These are phyloP conservation scores for Plasmodium inui DNA, from an alignment of 169 alveolate species.

Conservation along the genomic window DNA sequence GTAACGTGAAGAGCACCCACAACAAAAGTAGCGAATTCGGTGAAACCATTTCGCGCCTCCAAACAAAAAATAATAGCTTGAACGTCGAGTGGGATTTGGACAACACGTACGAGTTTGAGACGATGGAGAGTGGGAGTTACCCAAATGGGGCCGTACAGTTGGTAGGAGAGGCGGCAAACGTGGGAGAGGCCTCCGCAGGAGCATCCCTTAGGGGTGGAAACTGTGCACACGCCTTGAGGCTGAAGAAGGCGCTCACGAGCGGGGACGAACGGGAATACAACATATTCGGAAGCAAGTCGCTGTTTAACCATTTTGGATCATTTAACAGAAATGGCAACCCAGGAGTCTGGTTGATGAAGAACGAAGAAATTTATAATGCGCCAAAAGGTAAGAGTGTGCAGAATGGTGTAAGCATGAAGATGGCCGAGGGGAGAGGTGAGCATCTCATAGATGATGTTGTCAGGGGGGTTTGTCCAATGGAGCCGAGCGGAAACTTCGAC, in stretches of 20 bases:
- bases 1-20: not conserved
- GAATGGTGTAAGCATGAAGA: not conserved
- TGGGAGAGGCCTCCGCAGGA: not conserved
- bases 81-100: constrained; percentile 35
- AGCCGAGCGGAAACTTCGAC: not conserved
- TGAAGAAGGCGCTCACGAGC: constrained; percentile 38
- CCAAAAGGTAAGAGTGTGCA: not conserved
- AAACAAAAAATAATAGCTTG: constrained; percentile 42
- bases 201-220: not conserved
- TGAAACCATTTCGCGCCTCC: not conserved
- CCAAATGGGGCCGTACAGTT: not conserved
- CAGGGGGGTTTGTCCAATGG: not conserved
- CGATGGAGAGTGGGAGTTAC: constrained; percentile 20
- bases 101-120: constrained; percentile 63
- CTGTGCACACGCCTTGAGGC: not conserved
- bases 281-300: constrained; percentile 12
- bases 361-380: constrained; percentile 2
- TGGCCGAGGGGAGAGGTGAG: not conserved
- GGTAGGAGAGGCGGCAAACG: not conserved
- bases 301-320: constrained; percentile 18
- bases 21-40: constrained; percentile 2
- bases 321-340: constrained; percentile 10
- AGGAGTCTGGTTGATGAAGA: not conserved
- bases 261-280: not conserved
- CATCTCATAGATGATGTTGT: not conserved